Percentiles rank a stretch among this genome's conserved stretches.
These are phyloP conservation scores for Arxiozyma heterogenica DNA, from an alignment of 1,139 yeast genomes.

Conservation along the genomic window DNA sequence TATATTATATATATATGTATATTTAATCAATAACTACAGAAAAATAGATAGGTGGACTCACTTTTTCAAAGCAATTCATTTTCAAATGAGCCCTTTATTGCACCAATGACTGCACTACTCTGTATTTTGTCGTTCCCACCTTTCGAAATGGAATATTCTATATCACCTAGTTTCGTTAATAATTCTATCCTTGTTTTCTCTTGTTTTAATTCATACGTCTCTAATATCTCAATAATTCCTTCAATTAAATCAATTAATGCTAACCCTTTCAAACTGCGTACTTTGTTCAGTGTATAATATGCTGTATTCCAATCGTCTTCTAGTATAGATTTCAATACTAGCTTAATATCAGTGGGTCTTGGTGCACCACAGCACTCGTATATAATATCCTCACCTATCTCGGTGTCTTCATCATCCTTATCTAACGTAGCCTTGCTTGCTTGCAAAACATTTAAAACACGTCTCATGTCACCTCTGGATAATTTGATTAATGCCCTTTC, in stretches of 20 bases:
- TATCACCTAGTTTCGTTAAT: conserved; percentile 65
- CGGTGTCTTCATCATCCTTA: conserved; percentile 26
- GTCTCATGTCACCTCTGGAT: conserved; percentile 91
- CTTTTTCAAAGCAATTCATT: conserved; percentile 14
- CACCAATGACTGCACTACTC: conserved; percentile 83
- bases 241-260: conserved; percentile 80
- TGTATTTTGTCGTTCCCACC: conserved; percentile 93
- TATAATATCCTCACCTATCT: conserved; percentile 63
- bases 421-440: conserved; percentile 80
- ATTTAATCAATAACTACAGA: too few species aligned
- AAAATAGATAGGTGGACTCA: not conserved
- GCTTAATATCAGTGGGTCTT: conserved; percentile 73
- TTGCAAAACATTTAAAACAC: conserved; percentile 86
- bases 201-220: conserved; percentile 50
- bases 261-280: conserved; percentile 68
- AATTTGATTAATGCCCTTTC: conserved; percentile 55
- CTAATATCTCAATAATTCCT: conserved; percentile 65
- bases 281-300: conserved; percentile 49
- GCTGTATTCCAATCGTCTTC: conserved; percentile 86
- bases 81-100: conserved; percentile 48
- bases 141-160: conserved; percentile 81
- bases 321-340: conserved; percentile 64
- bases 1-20: too few species aligned
- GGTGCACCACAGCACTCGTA: conserved; percentile 97
- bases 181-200: conserved; percentile 53